Base-by-base conservation (phyloP, 495 filamentous ascomycete species). In the Xylaria sp. region DNA sequence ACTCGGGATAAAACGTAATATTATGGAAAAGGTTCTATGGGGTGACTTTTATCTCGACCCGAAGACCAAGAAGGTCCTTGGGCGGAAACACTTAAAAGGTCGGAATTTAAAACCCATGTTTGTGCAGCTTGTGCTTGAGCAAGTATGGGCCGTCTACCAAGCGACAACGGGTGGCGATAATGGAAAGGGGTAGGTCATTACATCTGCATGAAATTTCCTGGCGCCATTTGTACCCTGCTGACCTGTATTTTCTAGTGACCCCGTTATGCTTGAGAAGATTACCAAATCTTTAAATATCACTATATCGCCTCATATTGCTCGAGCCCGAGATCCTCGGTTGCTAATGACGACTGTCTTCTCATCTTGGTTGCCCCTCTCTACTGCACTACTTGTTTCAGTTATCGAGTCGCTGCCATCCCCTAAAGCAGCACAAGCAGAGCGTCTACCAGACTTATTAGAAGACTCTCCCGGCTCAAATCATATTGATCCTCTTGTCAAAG, bases 31-130 rank as follows among this genome's bases (percentile, higher is more conserved):
- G 78, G 94, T 98, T 3, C 86, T 99, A 14, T 99, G 96, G 96
- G 96, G 96, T 50, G 95, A 97, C 73, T 98, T 91, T 78, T 98
- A 98, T 79, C 83, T 99, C 31, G 96, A 99, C 74, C 94, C 96
- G 2, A 99, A 98, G 82, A 97, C 95, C 4, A 99, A 96, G 80
- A 89, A 96, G 74, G 93, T 99, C 6, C 83, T 99, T 5, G 92
- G 90, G 1, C 88, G 90, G 58, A 98, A 97, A 82, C 97, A 98
- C 84, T 85, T 99, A 46, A 98, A 97, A 76, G 96, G 96, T 17
- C 84, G 96, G 21, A 85, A 89, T 40, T 81, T 99, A 66, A 99
- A 98, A 80, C 96, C 97, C 0, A 95, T 98, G 89, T 99, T 99
- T 81, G 96, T 98, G 37, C 95, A 98, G 78, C 83, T 99, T 63